Percentiles rank a stretch among this genome's conserved stretches.
Evolutionary conservation across 306 rosid genomes (phyloP).

Genomic region (Fragaria iinumae): DNA sequence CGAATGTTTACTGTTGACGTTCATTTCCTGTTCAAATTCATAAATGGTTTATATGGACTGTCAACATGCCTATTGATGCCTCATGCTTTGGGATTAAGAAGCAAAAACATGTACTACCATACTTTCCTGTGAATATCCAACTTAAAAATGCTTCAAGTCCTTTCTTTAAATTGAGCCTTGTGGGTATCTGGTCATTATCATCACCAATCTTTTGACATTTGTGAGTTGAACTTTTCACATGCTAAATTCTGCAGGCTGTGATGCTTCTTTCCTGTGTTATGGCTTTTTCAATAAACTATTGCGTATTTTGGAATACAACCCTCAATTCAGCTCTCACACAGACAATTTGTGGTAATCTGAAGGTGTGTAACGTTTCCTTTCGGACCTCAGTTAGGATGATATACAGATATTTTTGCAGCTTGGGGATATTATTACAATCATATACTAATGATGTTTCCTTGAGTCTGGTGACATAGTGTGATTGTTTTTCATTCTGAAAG

Average conservation of each 20-base stretch:
- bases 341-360: slow-evolving; percentile 73
- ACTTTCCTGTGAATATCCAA: neutral
- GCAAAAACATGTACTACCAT: neutral
- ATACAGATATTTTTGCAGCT: neutral
- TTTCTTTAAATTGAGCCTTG: neutral
- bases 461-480: neutral
- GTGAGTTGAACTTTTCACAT: slow-evolving; percentile 21
- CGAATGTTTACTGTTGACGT: neutral
- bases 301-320: slow-evolving; percentile 69
- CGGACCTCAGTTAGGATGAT: neutral
- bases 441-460: neutral
- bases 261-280: slow-evolving; percentile 68
- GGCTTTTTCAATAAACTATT: slow-evolving; percentile 75
- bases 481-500: neutral
- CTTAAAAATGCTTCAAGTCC: neutral
- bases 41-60: neutral
- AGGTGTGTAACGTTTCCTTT: slow-evolving; percentile 28
- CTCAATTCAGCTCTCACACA: slow-evolving; percentile 85
- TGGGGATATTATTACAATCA: neutral
- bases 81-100: neutral
- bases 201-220: neutral
- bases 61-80: neutral
- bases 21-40: neutral
- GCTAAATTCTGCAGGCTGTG: slow-evolving; percentile 56
- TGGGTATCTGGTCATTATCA: neutral